Conservation (phyloP, 2,329 filamentous ascomycete species). For the Microcyclosporella mali region DNA sequence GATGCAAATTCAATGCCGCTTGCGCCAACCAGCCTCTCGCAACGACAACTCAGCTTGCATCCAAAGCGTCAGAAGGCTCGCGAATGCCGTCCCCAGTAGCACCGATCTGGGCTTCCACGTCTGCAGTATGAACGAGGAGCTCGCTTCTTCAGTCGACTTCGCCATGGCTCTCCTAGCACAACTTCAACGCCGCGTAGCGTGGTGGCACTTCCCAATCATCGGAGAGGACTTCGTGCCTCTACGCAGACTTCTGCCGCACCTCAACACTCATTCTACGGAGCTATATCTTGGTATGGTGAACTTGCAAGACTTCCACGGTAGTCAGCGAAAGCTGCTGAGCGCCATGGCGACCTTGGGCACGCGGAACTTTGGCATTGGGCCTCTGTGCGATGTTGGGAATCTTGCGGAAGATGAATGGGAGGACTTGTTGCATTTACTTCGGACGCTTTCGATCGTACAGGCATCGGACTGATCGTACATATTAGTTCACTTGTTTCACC, state of each 20-base stretch:
- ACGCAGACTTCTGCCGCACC: too few species aligned
- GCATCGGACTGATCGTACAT: background rate
- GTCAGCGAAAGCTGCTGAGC: background rate
- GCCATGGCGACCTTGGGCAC: background rate
- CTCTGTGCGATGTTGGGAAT: background rate
- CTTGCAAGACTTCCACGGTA: background rate
- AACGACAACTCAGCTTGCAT: background rate
- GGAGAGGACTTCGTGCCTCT: too few species aligned
- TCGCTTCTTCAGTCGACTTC: background rate
- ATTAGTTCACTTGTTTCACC: too few species aligned
- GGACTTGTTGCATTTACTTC: background rate
- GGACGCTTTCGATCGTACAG: background rate
- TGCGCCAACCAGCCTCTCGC: background rate
- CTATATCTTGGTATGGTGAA: background rate
- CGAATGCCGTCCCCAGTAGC: background rate
- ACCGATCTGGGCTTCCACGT: background rate
- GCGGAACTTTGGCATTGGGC: background rate
- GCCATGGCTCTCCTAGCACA: background rate
- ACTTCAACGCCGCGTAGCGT: background rate
- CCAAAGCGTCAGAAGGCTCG: background rate
- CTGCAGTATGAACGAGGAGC: background rate
- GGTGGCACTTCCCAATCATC: background rate
- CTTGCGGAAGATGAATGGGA: background rate
- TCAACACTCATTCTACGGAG: background rate
- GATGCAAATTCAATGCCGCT: background rate